A percentile compares a stretch with the other conserved stretches of the same genome.
These are phyloP conservation scores for Neurospora sp. DNA, from an alignment of 2,329 filamentous ascomycete species.

Conservation along the genomic window DNA sequence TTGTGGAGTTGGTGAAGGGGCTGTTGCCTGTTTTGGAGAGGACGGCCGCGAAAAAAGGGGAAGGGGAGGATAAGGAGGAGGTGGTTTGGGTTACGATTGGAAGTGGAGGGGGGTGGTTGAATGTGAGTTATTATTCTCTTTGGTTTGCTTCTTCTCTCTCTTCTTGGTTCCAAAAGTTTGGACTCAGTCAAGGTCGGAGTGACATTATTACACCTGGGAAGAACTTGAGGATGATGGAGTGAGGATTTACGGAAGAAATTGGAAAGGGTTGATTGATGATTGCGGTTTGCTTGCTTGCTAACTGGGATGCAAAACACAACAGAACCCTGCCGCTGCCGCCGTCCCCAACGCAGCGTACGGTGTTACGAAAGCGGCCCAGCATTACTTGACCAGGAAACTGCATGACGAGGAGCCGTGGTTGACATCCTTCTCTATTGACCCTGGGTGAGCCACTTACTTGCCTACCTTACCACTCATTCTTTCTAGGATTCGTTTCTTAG, in stretches of 20 bases:
- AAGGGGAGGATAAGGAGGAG: neutral
- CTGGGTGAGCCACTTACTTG: constrained; percentile 15
- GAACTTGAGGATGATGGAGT: neutral
- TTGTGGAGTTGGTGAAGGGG: constrained; percentile 17
- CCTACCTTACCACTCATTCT: neutral
- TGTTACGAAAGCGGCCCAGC: constrained; percentile 29
- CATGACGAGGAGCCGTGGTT: constrained; percentile 25
- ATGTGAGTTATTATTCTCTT: neutral
- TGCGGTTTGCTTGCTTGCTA: neutral
- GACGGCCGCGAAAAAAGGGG: neutral
- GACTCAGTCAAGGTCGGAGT: neutral
- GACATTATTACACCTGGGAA: neutral
- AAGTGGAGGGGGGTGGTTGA: neutral
- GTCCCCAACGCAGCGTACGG: constrained; percentile 32
- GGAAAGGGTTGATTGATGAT: neutral
- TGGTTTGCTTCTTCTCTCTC: neutral
- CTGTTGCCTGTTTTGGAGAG: neutral
- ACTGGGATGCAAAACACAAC: neutral
- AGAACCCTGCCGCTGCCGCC: neutral
- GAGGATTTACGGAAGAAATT: neutral
- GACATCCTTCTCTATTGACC: constrained; percentile 23
- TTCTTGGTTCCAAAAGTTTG: neutral
- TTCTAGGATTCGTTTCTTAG: neutral
- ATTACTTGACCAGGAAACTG: constrained; percentile 24
- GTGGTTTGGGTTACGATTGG: neutral